Evolutionary conservation across 352 stramenopile species (phyloP), one percentile per base, ranked within the genome.

Genomic region (Phytophthora lateralis): DNA sequence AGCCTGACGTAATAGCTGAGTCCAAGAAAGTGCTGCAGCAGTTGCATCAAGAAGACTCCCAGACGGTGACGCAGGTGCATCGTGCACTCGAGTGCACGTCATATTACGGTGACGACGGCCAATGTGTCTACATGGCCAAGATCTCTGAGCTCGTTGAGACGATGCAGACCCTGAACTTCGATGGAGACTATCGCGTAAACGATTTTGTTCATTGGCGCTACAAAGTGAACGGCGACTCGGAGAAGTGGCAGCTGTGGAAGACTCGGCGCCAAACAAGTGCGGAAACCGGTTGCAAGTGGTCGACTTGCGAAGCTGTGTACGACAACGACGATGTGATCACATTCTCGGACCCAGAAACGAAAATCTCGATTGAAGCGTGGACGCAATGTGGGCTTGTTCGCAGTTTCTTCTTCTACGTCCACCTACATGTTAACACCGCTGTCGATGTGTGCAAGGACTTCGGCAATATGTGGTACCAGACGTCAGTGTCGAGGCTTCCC

Each of bases 191-290:
- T 2, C 47, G 76, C 24, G 51, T 66, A 0, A 63, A 73, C 17
- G 32, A 70, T 17, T 87, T 72, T 29, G 74, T 89, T 11, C 77
- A 80, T 57, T 92, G 84, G 84, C 80, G 81, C 35, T 90, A 85
- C 63, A 74, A 75, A 52, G 60, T 93, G 44, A 55, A 66, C 1
- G 76, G 69, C 34, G 62, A 73, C 20, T 48, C 39, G 15, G 60
- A 67, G 35, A 72, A 76, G 20, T 85, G 77, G 75, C 71, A 75
- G 21, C 52, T 87, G 15, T 88, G 74, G 71, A 68, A 84, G 30
- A 71, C 62, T 3, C 55, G 50, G 27, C 43, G 55, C 9, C 42
- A 65, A 51, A 65, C 61, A 20, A 53, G 60, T 6, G 60, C 60
- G 0, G 60, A 68, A 50, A 59, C 60, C 2, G 54, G 54, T 15